Conservation (phyloP, 1,139 yeast species). For the Hyphopichia fennica region DNA sequence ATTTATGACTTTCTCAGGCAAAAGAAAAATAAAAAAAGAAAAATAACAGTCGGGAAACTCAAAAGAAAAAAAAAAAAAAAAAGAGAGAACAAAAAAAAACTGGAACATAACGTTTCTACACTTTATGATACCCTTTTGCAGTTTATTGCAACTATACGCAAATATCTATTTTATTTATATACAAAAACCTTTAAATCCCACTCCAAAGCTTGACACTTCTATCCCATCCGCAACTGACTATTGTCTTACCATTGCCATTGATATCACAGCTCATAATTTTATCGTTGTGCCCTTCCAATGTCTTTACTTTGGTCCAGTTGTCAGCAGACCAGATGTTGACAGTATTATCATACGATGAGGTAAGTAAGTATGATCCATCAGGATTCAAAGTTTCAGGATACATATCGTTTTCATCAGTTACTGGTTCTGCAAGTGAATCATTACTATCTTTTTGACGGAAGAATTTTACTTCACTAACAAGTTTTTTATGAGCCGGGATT, state of each 20-base stretch:
- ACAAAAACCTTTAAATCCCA: too few relatives aligned
- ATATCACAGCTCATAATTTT: conserved; percentile 74
- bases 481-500: conserved; percentile 75
- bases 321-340: conserved; percentile 69
- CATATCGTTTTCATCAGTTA: conserved; percentile 33
- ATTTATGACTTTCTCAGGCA: too few relatives aligned
- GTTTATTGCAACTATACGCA: too few relatives aligned
- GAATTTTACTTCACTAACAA: conserved; percentile 69
- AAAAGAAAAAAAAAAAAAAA: too few relatives aligned
- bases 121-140: too few relatives aligned
- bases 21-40: too few relatives aligned
- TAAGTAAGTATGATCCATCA: conserved; percentile 52
- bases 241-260: conserved; percentile 33
- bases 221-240: conserved; percentile 84
- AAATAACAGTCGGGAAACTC: too few relatives aligned
- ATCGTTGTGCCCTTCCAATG: conserved; percentile 65
- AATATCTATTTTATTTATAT: too few relatives aligned
- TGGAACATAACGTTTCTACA: too few relatives aligned
- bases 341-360: conserved; percentile 70
- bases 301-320: conserved; percentile 62
- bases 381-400: conserved; percentile 19
- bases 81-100: too few relatives aligned
- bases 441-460: conserved; percentile 17
- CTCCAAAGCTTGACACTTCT: conserved; percentile 59
- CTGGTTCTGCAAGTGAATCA: too few relatives aligned